These are phyloP conservation scores for Pichia cephalocereana DNA, from an alignment of 805 yeast species.

Conservation along the genomic window DNA sequence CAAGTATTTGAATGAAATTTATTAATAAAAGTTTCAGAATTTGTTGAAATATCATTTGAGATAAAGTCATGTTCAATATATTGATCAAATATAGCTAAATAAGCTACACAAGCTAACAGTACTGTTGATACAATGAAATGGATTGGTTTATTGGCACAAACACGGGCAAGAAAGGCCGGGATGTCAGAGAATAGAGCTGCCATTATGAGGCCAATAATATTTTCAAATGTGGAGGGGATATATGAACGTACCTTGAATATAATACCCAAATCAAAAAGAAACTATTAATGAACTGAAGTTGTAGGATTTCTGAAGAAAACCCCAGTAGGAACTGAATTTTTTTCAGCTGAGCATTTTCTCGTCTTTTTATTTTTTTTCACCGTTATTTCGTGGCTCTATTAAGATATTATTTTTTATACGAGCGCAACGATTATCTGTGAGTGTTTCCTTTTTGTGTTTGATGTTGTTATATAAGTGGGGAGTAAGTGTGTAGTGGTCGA, in stretches of 20 bases:
- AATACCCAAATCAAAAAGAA: too few species aligned
- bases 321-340: neutral
- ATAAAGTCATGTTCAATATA: conserved; percentile 29
- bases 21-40: conserved; percentile 7
- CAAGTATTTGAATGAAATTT: conserved; percentile 33
- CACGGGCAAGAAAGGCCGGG: conserved; percentile 27
- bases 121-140: conserved; percentile 71
- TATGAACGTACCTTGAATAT: too few species aligned
- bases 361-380: neutral
- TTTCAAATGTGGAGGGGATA: too few species aligned
- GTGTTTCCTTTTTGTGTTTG: too few species aligned
- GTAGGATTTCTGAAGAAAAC: too few species aligned
- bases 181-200: conserved; percentile 15
- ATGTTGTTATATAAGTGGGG: too few species aligned
- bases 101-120: conserved; percentile 69
- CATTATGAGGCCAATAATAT: neutral
- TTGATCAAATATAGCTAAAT: conserved; percentile 64
- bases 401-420: too few species aligned
- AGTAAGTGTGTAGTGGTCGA: too few species aligned
- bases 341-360: neutral
- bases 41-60: neutral
- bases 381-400: too few species aligned
- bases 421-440: too few species aligned
- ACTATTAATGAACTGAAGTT: too few species aligned
- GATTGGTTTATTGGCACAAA: conserved; percentile 75